A percentile compares a stretch with the other conserved stretches of the same genome.
These are phyloP conservation scores for Aspergillus funiculosus DNA, from an alignment of 495 filamentous ascomycete species.

Conservation along the genomic window DNA sequence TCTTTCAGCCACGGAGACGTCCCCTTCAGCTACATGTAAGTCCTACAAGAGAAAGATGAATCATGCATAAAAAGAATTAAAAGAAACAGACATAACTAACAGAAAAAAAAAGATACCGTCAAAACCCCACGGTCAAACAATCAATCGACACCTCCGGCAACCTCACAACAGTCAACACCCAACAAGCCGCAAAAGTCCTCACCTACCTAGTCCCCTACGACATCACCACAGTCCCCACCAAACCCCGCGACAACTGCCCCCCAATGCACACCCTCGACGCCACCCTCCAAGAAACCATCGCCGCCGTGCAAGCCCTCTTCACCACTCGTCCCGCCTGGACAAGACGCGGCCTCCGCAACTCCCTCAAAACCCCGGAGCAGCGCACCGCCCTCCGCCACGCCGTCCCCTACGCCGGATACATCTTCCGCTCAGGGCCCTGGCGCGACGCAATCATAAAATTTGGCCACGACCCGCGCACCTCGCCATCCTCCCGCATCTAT, in stretches of 20 bases:
- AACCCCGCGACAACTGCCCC: slow-evolving; percentile 45
- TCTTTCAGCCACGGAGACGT: slow-evolving; percentile 60
- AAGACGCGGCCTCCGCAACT: slow-evolving; percentile 68
- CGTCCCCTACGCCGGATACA: slow-evolving; percentile 75
- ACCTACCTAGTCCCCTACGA: slow-evolving; percentile 61
- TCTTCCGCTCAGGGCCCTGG: slow-evolving; percentile 87
- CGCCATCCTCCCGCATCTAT: slow-evolving; percentile 69
- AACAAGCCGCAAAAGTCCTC: slow-evolving; percentile 43
- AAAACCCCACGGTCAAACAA: slow-evolving; percentile 54
- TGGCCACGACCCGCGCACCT: slow-evolving; percentile 76
- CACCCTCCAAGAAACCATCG: slow-evolving; percentile 53
- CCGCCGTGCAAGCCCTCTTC: slow-evolving; percentile 54
- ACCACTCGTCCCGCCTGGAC: slow-evolving; percentile 79
- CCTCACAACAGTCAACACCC: slow-evolving; percentile 47
- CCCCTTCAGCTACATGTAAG: slow-evolving; percentile 59
- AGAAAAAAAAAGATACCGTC: slow-evolving; percentile 41
- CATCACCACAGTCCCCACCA: slow-evolving; percentile 42
- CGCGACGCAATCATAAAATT: slow-evolving; percentile 77
- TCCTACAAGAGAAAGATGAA: no score
- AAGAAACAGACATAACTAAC: not conserved
- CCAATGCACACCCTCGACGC: slow-evolving; percentile 42
- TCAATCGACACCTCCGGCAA: slow-evolving; percentile 47
- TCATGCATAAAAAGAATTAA: no score
- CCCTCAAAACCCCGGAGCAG: slow-evolving; percentile 41
- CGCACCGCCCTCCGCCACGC: slow-evolving; percentile 56